Evolutionary conservation across 176 grass and related monocot species (phyloP).

Genomic region (Otatea glauca): DNA sequence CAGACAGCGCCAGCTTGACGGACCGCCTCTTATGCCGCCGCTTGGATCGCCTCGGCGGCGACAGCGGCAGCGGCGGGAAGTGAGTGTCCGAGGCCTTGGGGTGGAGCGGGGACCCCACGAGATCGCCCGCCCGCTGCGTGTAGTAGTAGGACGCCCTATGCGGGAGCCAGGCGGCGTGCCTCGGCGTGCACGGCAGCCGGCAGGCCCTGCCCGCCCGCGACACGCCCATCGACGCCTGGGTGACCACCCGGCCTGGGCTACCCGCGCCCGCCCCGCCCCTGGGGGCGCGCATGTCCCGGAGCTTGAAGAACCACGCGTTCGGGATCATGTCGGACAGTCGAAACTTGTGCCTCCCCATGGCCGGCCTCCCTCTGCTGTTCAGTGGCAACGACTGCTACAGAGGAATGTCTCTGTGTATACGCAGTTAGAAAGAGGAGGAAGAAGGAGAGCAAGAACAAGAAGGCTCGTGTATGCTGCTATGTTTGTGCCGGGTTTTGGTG

Average conservation of each 20-base stretch:
- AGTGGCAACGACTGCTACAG: neutral
- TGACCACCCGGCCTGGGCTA: neutral
- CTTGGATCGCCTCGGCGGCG: slow-evolving; percentile 60
- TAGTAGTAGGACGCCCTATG: slow-evolving; percentile 83
- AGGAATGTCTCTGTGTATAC: neutral
- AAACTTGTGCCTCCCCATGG: slow-evolving; percentile 88
- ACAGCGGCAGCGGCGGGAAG: slow-evolving; percentile 61
- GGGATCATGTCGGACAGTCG: slow-evolving; percentile 92
- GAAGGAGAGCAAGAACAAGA: neutral
- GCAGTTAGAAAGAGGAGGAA: neutral
- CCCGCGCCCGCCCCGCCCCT: neutral
- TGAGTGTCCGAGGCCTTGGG: slow-evolving; percentile 48
- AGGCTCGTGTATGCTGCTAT: neutral
- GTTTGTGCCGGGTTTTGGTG: neutral
- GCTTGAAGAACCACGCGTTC: slow-evolving; percentile 97
- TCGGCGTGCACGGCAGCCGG: slow-evolving; percentile 35
- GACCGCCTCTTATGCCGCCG: slow-evolving; percentile 49
- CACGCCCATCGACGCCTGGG: slow-evolving; percentile 3
- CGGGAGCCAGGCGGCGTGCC: slow-evolving; percentile 47
- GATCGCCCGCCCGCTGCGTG: slow-evolving; percentile 55
- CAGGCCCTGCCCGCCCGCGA: neutral
- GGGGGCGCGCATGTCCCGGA: slow-evolving; percentile 65
- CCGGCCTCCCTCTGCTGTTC: neutral
- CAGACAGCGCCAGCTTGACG: slow-evolving; percentile 35
- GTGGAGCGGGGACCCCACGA: slow-evolving; percentile 48